A percentile compares a stretch with the other conserved stretches of the same genome.
phyloP scores from a whole-genome alignment of 176 grass and related monocot species.

The Olyra latifolia region DNA sequence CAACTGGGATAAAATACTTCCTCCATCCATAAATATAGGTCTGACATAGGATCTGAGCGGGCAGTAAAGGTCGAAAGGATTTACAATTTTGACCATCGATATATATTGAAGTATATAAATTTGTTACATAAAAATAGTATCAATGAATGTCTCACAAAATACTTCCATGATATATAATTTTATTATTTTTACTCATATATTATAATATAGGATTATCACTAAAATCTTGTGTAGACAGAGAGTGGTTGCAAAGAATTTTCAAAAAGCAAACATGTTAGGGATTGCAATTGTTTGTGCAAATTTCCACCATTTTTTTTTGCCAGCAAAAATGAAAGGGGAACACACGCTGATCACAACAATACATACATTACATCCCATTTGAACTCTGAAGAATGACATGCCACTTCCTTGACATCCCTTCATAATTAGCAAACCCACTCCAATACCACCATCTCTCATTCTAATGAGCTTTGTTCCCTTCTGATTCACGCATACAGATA shows the following conservation, averaged over 20 bases:
- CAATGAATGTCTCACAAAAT: too few species aligned
- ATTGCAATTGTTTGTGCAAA: background rate
- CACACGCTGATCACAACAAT: background rate
- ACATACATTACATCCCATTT: background rate
- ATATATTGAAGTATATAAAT: too few species aligned
- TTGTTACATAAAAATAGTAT: too few species aligned
- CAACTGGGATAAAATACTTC: background rate
- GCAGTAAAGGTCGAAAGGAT: too few species aligned
- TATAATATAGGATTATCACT: too few species aligned
- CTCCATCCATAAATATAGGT: too few species aligned
- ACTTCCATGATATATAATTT: too few species aligned
- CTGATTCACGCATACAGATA: constrained; percentile 23
- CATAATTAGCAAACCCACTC: background rate
- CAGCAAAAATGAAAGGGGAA: background rate
- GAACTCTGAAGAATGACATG: background rate
- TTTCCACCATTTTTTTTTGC: background rate
- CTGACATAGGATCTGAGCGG: too few species aligned
- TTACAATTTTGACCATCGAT: too few species aligned
- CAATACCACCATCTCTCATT: background rate
- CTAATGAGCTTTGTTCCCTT: background rate
- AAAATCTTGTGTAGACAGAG: too few species aligned
- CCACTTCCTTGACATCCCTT: background rate
- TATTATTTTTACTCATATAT: too few species aligned
- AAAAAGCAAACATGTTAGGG: background rate
- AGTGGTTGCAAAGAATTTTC: background rate